phyloP scores from a whole-genome alignment of 176 grass and related monocot species.

The Musa beccarii region DNA sequence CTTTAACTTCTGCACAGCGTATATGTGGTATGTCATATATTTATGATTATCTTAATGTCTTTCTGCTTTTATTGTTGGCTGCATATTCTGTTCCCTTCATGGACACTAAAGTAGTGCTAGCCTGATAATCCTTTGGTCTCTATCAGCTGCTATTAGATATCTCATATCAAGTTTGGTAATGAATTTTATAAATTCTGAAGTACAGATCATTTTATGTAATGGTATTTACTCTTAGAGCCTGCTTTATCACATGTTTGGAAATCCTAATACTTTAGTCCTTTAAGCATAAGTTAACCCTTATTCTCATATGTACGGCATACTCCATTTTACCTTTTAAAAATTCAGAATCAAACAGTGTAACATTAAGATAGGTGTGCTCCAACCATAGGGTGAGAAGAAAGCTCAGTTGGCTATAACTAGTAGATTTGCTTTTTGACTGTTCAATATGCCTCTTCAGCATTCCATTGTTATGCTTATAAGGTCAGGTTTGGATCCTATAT shows the following conservation, averaged over 20 bases:
- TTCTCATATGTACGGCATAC: background rate
- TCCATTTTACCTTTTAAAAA: background rate
- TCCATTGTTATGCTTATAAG: background rate
- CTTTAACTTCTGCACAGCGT: constrained; percentile 91
- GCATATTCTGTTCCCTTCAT: background rate
- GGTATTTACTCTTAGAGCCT: background rate
- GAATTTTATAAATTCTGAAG: background rate
- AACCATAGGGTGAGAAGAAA: background rate
- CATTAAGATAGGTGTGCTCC: too few species aligned
- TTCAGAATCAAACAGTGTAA: too few species aligned
- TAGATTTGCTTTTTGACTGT: background rate
- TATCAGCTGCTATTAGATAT: background rate
- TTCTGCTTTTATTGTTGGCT: background rate
- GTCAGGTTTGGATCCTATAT: background rate
- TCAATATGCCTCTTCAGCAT: background rate
- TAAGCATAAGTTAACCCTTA: background rate
- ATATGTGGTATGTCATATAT: constrained; percentile 70
- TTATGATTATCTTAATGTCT: constrained; percentile 6
- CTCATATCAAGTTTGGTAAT: background rate
- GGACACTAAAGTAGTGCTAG: background rate
- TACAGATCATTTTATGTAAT: background rate
- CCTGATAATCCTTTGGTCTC: background rate
- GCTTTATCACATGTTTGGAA: background rate
- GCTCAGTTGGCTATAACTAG: background rate
- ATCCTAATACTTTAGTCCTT: background rate